Percentiles rank a stretch among this genome's conserved stretches.
Conservation (phyloP, 163 green algal species). For the Dunaliella salina region DNA sequence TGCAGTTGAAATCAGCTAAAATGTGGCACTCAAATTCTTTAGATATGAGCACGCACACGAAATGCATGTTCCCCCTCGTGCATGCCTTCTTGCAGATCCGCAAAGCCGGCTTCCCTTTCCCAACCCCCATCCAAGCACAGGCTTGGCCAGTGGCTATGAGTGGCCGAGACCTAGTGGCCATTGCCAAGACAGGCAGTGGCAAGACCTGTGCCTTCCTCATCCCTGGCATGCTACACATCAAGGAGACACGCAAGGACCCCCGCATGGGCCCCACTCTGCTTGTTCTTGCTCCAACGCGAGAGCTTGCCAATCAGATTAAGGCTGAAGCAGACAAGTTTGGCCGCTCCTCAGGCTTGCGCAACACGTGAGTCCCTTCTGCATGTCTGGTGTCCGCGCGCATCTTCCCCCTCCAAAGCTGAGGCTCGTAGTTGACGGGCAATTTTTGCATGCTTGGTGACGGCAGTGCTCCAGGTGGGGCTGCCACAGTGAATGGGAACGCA, state of each 20-base stretch:
- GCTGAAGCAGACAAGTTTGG: slow-evolving; percentile 93
- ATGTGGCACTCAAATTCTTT: too few species aligned
- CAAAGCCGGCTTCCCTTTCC: slow-evolving; percentile 69
- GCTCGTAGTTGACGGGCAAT: too few species aligned
- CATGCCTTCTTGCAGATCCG: slow-evolving; percentile 45
- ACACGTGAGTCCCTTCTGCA: slow-evolving; percentile 62
- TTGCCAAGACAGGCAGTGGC: slow-evolving; percentile 93
- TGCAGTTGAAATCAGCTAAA: too few species aligned
- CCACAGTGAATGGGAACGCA: too few species aligned
- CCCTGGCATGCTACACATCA: slow-evolving; percentile 91
- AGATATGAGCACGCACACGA: too few species aligned
- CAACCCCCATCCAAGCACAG: slow-evolving; percentile 88
- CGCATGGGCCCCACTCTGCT: slow-evolving; percentile 68
- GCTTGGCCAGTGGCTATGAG: slow-evolving; percentile 78
- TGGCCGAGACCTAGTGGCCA: slow-evolving; percentile 81
- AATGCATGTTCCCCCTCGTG: background rate
- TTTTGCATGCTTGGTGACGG: too few species aligned
- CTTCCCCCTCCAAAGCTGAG: too few species aligned
- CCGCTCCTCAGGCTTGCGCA: slow-evolving; percentile 72
- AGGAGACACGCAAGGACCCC: slow-evolving; percentile 42
- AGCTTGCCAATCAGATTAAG: slow-evolving; percentile 83
- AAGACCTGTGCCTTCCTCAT: slow-evolving; percentile 95
- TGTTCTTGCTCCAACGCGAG: slow-evolving; percentile 74
- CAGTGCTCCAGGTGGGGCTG: too few species aligned
- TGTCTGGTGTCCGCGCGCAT: too few species aligned